phyloP scores from a whole-genome alignment of 352 stramenopile genomes.

The Phytophthora constricta region DNA sequence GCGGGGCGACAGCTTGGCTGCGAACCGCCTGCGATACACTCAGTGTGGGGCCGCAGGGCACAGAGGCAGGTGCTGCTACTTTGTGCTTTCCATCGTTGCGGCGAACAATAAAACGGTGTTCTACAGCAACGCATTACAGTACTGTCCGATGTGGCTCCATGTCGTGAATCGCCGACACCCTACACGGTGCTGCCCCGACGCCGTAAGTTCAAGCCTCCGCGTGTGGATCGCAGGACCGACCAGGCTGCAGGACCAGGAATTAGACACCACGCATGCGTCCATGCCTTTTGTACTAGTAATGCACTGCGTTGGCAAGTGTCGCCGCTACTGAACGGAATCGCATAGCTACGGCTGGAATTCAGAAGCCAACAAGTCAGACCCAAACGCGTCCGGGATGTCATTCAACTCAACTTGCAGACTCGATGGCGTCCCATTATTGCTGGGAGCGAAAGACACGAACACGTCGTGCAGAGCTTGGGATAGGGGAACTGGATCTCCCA shows the following conservation, averaged over 20 bases:
- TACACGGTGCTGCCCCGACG: background rate
- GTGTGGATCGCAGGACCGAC: background rate
- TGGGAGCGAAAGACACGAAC: background rate
- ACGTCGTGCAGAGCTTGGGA: slow-evolving; percentile 21
- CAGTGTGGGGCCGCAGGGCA: background rate
- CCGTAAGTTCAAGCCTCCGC: slow-evolving; percentile 13
- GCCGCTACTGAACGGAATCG: background rate
- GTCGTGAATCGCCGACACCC: slow-evolving; percentile 10
- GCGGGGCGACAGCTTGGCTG: too few relatives aligned
- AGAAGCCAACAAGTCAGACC: background rate
- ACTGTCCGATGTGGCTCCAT: slow-evolving; percentile 16
- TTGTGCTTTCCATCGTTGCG: background rate
- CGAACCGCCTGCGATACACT: slow-evolving; percentile 16
- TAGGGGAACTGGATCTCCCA: slow-evolving; percentile 11
- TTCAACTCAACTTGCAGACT: background rate
- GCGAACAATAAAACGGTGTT: slow-evolving; percentile 21
- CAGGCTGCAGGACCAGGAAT: background rate
- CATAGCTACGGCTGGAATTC: background rate
- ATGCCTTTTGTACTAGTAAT: background rate
- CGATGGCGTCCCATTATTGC: background rate
- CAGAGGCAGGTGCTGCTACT: background rate
- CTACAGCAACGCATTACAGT: slow-evolving; percentile 7
- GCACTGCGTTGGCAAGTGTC: background rate
- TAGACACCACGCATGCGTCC: background rate
- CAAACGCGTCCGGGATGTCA: too few relatives aligned